These are phyloP conservation scores for Syncephalastrum contaminatum DNA, from an alignment of 371 early-diverging fungal species.

Conservation along the genomic window DNA sequence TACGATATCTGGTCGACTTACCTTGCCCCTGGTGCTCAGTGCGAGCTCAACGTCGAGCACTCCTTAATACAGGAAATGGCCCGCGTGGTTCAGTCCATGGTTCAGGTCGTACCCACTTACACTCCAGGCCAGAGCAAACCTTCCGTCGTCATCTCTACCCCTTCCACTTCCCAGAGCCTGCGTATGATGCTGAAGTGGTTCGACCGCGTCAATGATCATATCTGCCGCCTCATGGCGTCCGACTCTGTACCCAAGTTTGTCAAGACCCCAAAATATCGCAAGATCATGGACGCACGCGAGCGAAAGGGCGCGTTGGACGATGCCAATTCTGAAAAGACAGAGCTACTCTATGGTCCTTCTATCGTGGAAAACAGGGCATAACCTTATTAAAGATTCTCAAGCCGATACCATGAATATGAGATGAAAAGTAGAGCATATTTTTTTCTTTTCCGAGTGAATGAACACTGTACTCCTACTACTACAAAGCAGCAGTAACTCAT, in stretches of 20 bases:
- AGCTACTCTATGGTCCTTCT: no score
- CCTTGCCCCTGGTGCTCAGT: constrained; percentile 51
- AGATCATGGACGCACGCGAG: constrained; percentile 13
- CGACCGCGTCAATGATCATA: constrained; percentile 66
- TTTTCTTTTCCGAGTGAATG: no score
- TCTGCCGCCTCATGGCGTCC: constrained; percentile 74
- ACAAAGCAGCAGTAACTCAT: no score
- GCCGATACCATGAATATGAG: no score
- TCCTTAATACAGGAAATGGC: constrained; percentile 46
- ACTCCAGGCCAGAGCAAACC: constrained; percentile 27
- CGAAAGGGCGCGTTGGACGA: no score
- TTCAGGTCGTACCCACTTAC: constrained; percentile 35
- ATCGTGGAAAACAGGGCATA: no score
- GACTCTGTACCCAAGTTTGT: constrained; percentile 82
- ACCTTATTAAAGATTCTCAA: no score
- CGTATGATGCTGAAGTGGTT: constrained; percentile 57
- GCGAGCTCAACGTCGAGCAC: constrained; percentile 64
- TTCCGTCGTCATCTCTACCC: constrained; percentile 36
- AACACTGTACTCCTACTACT: no score
- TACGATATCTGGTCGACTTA: constrained; percentile 61
- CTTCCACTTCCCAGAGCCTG: constrained; percentile 37
- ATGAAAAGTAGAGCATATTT: no score
- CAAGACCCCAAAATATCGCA: constrained; percentile 63
- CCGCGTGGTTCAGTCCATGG: constrained; percentile 41
- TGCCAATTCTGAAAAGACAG: no score